Evolutionary conservation across 768 basidiomycete species (phyloP).

Genomic region (Suillus placidus): DNA sequence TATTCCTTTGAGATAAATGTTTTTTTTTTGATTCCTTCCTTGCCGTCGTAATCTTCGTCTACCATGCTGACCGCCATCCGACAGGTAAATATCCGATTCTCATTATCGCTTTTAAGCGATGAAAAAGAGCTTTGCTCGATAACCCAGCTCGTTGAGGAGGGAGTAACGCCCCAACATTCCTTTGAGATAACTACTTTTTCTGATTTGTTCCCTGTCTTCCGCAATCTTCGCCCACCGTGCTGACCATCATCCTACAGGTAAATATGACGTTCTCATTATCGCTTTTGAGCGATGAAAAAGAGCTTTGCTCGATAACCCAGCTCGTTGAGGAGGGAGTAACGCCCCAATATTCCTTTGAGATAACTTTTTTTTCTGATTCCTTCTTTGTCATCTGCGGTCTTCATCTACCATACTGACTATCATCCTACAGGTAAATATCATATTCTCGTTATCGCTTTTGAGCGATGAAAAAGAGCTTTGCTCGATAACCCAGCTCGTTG

Average conservation of each 20-base stretch:
- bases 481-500: conserved; percentile 91
- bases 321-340: conserved; percentile 87
- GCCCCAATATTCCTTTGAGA: conserved; percentile 74
- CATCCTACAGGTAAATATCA: conserved; percentile 24
- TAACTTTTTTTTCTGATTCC: conserved; percentile 48
- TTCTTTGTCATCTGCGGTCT: conserved; percentile 5
- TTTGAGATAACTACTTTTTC: conserved; percentile 61
- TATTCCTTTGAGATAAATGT: conserved; percentile 64
- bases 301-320: conserved; percentile 84
- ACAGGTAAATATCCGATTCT: conserved; percentile 24
- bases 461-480: conserved; percentile 69
- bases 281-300: conserved; percentile 58
- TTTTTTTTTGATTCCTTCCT: conserved; percentile 41
- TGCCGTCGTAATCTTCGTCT: conserved; percentile 1
- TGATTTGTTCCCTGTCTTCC: conserved; percentile 34
- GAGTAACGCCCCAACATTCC: conserved; percentile 85
- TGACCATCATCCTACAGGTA: conserved; percentile 24
- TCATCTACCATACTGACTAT: conserved; percentile 14
- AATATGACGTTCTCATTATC: conserved; percentile 11
- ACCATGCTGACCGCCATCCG: conserved; percentile 13
- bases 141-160: conserved; percentile 97
- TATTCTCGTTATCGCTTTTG: conserved; percentile 7
- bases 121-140: conserved; percentile 86
- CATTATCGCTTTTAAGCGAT: conserved; percentile 32
- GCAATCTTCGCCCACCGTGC: conserved; percentile 6